Conservation (phyloP, 2,329 filamentous ascomycete genomes). For the Sporothrix sp. region DNA sequence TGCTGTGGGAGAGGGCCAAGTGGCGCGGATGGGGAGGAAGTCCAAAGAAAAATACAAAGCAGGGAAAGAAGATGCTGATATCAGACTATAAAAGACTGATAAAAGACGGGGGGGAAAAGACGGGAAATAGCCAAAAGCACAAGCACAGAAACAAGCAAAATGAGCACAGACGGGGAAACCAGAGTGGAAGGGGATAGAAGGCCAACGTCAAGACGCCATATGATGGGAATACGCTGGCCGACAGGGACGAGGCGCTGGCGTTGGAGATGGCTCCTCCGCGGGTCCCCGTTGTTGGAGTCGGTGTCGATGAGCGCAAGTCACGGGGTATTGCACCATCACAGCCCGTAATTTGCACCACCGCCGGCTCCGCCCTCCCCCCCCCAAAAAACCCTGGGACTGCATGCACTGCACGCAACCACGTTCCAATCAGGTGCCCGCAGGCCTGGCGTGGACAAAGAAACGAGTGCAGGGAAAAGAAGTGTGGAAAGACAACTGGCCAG, state of each 20-base stretch:
- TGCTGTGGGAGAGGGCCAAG: constrained; percentile 10
- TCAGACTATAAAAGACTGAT: constrained; percentile 6
- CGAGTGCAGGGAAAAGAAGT: background rate
- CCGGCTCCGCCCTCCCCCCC: constrained; percentile 18
- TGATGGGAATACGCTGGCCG: constrained; percentile 1
- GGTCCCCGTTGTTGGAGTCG: background rate
- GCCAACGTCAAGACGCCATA: background rate
- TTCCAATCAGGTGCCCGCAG: constrained; percentile 24
- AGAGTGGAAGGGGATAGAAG: background rate
- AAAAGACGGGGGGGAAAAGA: no score
- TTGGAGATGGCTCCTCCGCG: constrained; percentile 3
- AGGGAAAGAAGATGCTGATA: background rate
- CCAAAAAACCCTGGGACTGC: constrained; percentile 15
- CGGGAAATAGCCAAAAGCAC: background rate
- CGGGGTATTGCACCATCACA: constrained; percentile 53
- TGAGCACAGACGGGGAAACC: background rate
- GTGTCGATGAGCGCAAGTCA: constrained; percentile 30
- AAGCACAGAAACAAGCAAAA: background rate
- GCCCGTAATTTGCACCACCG: constrained; percentile 34
- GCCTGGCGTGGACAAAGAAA: constrained; percentile 1
- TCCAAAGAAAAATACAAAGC: background rate
- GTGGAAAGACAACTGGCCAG: no score
- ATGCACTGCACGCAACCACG: constrained; percentile 18
- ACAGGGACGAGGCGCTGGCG: background rate
- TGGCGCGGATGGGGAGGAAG: background rate